A percentile compares a stretch with the other conserved stretches of the same genome.
These are phyloP conservation scores for Cryptosporidium sp. DNA, from an alignment of 169 alveolate species.

Conservation along the genomic window DNA sequence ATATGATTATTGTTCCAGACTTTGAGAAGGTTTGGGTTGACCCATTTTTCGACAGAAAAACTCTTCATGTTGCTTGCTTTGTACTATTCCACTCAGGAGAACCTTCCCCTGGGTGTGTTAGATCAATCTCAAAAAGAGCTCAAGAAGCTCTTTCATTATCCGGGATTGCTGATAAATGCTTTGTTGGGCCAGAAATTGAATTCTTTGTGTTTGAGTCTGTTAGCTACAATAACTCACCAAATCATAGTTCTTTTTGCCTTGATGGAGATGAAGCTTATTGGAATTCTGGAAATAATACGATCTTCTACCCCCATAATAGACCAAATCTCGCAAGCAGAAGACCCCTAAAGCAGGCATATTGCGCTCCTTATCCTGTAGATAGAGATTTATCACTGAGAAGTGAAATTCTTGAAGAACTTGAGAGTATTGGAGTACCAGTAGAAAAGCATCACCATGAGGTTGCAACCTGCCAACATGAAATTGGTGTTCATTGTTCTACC, in stretches of 20 bases:
- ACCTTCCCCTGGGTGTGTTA: constrained; percentile 33
- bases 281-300: constrained; percentile 74
- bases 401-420: constrained; percentile 78
- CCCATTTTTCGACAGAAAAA: constrained; percentile 51
- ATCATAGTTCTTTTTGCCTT: constrained; percentile 74
- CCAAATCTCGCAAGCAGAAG: constrained; percentile 76
- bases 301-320: background rate
- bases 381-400: constrained; percentile 77
- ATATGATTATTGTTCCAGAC: constrained; percentile 69
- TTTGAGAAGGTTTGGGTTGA: constrained; percentile 49
- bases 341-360: constrained; percentile 80
- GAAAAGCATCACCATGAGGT: constrained; percentile 88
- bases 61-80: constrained; percentile 42
- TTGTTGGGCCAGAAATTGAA: constrained; percentile 85
- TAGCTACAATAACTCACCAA: constrained; percentile 76
- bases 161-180: constrained; percentile 58
- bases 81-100: constrained; percentile 40
- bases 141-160: constrained; percentile 22
- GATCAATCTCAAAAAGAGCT: constrained; percentile 67
- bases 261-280: constrained; percentile 78
- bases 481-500: constrained; percentile 80
- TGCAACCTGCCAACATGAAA: constrained; percentile 85
- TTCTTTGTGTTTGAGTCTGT: constrained; percentile 84
- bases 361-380: constrained; percentile 82
- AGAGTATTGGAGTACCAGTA: constrained; percentile 78